phyloP scores from a whole-genome alignment of 768 basidiomycete genomes.

The Mrakia hoshinonis region DNA sequence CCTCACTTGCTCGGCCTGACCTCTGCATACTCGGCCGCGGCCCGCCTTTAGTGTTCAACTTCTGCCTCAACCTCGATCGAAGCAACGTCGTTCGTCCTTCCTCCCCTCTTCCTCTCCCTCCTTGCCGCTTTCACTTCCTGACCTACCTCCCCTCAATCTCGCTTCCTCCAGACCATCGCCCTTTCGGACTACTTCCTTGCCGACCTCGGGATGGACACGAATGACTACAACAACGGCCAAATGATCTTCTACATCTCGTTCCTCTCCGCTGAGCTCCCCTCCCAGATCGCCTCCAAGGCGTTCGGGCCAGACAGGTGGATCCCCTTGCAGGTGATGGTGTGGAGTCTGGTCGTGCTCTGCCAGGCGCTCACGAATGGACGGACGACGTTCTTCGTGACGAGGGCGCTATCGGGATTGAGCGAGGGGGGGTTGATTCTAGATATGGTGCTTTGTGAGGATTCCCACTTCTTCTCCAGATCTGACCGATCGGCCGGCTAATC shows the following conservation, averaged over 20 bases:
- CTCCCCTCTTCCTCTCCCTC: too few relatives aligned
- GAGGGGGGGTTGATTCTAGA: conserved; percentile 32
- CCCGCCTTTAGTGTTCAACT: not conserved
- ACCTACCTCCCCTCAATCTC: too few relatives aligned
- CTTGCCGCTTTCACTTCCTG: too few relatives aligned
- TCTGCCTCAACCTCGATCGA: not conserved
- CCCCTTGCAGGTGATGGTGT: conserved; percentile 35
- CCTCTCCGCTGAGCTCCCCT: conserved; percentile 33
- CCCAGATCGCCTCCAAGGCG: conserved; percentile 33
- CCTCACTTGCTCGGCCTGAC: too few relatives aligned
- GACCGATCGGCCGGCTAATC: too few relatives aligned
- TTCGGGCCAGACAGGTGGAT: conserved; percentile 44
- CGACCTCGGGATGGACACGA: conserved; percentile 33
- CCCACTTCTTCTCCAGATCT: too few relatives aligned
- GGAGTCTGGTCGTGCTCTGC: conserved; percentile 35
- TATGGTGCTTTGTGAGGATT: conserved; percentile 27
- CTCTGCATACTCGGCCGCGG: too few relatives aligned
- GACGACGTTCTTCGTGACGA: conserved; percentile 24
- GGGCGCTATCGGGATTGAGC: conserved; percentile 30
- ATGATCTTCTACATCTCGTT: conserved; percentile 32
- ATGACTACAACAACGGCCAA: conserved; percentile 29
- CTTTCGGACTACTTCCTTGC: conserved; percentile 33
- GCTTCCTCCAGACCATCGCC: too few relatives aligned
- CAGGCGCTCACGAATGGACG: not conserved
- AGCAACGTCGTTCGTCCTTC: conserved; percentile 30